These are phyloP conservation scores for Leccinum olivaceopallidum DNA, from an alignment of 768 basidiomycete genomes.

Conservation along the genomic window DNA sequence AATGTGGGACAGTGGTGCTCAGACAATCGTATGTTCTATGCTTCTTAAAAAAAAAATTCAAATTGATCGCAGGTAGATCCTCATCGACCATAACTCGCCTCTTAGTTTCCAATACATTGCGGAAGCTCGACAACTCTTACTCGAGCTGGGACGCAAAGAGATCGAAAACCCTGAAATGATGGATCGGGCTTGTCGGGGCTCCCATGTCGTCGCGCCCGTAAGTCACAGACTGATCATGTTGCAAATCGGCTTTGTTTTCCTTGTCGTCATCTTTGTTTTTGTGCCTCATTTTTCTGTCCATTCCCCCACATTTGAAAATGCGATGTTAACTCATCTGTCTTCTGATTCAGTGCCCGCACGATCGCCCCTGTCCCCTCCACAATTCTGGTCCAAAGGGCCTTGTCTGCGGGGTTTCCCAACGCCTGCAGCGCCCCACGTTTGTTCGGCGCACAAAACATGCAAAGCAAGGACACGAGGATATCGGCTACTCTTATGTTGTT, in stretches of 20 bases:
- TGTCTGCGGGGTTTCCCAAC: conserved; percentile 84
- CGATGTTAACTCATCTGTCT: conserved; percentile 2
- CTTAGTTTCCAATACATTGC: conserved; percentile 76
- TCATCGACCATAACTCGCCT: conserved; percentile 82
- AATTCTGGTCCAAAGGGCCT: conserved; percentile 51
- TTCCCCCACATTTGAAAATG: conserved; percentile 22
- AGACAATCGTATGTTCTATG: conserved; percentile 57
- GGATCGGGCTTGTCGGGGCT: conserved; percentile 47
- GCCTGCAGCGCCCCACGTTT: conserved; percentile 84
- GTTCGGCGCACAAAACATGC: conserved; percentile 88
- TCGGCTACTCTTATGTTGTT: conserved; percentile 88
- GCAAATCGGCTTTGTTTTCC: neutral
- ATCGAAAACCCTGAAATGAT: conserved; percentile 44
- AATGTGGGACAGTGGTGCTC: conserved; percentile 92
- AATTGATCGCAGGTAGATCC: conserved; percentile 48
- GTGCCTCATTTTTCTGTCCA: conserved; percentile 3
- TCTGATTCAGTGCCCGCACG: conserved; percentile 80
- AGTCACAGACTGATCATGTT: conserved; percentile 28
- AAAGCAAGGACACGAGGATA: conserved; percentile 80
- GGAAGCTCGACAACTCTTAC: conserved; percentile 74
- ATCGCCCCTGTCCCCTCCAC: conserved; percentile 77
- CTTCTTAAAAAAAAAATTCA: neutral
- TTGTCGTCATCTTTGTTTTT: neutral
- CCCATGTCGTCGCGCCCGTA: conserved; percentile 89
- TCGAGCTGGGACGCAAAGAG: conserved; percentile 63